These are phyloP conservation scores for Leccinum subrobustum DNA, from an alignment of 1,284 basidiomycete species.

Conservation along the genomic window DNA sequence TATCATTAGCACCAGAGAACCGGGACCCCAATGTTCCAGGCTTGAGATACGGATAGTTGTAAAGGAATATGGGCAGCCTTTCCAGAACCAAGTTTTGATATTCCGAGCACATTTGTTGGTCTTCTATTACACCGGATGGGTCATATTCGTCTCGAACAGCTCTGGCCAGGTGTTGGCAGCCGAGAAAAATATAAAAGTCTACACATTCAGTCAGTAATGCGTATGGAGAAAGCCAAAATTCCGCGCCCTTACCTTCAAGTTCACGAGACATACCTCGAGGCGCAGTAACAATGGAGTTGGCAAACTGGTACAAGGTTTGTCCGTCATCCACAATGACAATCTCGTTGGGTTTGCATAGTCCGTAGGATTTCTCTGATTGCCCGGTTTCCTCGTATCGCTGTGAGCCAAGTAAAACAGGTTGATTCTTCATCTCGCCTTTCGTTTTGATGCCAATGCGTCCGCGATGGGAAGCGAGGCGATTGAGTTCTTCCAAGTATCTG, in stretches of 20 bases:
- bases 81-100: background rate
- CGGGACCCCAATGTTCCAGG: background rate
- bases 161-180: background rate
- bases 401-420: background rate
- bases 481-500: constrained; percentile 4
- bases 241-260: constrained; percentile 7
- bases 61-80: constrained; percentile 6
- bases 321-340: constrained; percentile 14
- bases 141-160: background rate
- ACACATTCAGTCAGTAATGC: background rate
- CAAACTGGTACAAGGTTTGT: constrained; percentile 5
- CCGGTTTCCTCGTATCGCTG: background rate
- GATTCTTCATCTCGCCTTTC: background rate
- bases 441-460: background rate
- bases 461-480: background rate
- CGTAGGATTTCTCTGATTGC: background rate
- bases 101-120: background rate
- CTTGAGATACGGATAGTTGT: background rate
- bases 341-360: background rate
- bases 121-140: background rate
- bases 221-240: background rate
- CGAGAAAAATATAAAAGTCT: constrained; percentile 5
- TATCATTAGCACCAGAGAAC: background rate
- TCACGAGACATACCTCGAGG: constrained; percentile 7
- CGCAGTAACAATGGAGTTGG: constrained; percentile 1